These are phyloP conservation scores for Leptodontidium sp. DNA, from an alignment of 2,329 filamentous ascomycete species.

Conservation along the genomic window DNA sequence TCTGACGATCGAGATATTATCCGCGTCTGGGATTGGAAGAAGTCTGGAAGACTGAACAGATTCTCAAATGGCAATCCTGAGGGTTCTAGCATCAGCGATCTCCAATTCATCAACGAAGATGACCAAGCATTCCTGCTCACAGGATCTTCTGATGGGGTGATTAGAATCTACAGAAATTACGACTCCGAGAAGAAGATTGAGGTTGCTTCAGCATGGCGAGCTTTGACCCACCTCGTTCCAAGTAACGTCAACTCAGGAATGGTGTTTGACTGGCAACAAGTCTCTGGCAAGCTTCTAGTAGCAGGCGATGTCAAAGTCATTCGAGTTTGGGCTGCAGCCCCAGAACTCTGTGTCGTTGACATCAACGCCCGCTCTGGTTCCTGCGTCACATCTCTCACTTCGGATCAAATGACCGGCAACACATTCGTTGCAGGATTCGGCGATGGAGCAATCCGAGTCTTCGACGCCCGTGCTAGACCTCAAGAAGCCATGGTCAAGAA, in stretches of 20 bases:
- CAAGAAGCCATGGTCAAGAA: conserved; percentile 94
- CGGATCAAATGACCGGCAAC: conserved; percentile 96
- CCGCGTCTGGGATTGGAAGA: conserved; percentile 93
- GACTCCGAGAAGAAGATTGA: conserved; percentile 79
- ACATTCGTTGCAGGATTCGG: conserved; percentile 97
- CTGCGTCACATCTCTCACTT: conserved; percentile 94
- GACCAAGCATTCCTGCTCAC: conserved; percentile 95
- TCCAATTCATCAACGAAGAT: conserved; percentile 98
- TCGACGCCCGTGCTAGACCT: conserved; percentile 85
- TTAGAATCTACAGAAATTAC: conserved; percentile 93
- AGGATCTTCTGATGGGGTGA: conserved; percentile 91
- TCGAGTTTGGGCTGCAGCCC: conserved; percentile 92
- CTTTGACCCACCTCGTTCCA: conserved; percentile 90
- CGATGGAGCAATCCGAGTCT: conserved; percentile 92
- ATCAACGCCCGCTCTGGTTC: conserved; percentile 94
- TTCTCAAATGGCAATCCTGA: conserved; percentile 96
- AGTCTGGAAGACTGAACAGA: conserved; percentile 74
- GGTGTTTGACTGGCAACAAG: conserved; percentile 99
- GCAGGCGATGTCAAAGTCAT: conserved; percentile 96
- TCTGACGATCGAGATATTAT: conserved; percentile 93
- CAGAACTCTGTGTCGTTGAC: conserved; percentile 91
- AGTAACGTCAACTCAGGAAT: conserved; percentile 95
- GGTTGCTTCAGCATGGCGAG: conserved; percentile 89
- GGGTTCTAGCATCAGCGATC: conserved; percentile 90
- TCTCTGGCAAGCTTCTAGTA: conserved; percentile 93